Base-by-base conservation (phyloP, 345 rosid species). In the Populus davidiana region DNA sequence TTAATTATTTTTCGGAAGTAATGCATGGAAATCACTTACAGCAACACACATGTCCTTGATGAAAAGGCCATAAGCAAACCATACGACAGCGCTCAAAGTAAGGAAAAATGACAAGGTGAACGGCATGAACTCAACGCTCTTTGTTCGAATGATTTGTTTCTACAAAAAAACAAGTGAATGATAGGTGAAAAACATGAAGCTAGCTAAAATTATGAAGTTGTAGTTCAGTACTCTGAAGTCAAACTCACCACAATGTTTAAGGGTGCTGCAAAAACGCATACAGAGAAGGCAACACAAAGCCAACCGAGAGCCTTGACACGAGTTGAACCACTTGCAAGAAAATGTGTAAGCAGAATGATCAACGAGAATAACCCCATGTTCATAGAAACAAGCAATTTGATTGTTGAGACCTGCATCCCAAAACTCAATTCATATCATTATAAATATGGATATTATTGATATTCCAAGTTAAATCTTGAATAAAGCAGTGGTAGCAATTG, bases 111-210 rank as follows among this genome's bases (percentile, higher is more conserved):
- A 93, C 25, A 96, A 77, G 75, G 81, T 81, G 75, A 96, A 89
- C 2, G 99, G 99, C 99, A 96, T 96, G 86, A 88, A 96, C 75
- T 92, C 97, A 11, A 96, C 99, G 54, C 99, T 96, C 63, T 78
- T 89, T 23, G 98, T 96, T 43, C 87, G 75, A 39, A 96, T 82
- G 5, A 96, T 98, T 54, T 59, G 50, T 29, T 2, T 43, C 8
- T 44, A 27, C 20, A 17, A 49, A 59, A 54, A 70, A 1, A 13
- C 35, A 61, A 21, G 52, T 17, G 73, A 31, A 18, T 14, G 10
- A 4, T n/a, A 20, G 72, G 25, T n/a, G 13, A 43, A n/a, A 41
- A 69, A 18, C 29, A n/a, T 43, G 16, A 69, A 69, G 9, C 21
- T 44, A 21, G 52, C 13, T 8, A 21, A n/a, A 10, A n/a, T 39